Base-by-base conservation (phyloP, 1,284 basidiomycete species). In the Cerrena zonata region DNA sequence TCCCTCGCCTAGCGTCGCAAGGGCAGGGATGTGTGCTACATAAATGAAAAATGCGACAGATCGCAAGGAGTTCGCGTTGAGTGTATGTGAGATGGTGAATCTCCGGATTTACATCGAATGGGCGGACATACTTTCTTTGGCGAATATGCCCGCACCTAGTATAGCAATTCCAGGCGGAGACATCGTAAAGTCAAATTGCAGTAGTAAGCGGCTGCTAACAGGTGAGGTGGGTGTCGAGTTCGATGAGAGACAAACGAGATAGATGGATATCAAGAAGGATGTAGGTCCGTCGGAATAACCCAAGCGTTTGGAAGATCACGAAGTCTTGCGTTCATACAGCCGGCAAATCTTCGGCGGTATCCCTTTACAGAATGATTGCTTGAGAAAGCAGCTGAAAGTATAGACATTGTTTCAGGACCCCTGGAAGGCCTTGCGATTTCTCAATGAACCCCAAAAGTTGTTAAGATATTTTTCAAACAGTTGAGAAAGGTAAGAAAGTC, bases 81-180 rank as follows among this genome's bases (percentile, higher is more conserved):
- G 19, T 27, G 38, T 15, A 24, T 21, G 25, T 4, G 42, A 27
- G 45, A 52, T 56, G 65, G 63, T 68, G 61, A 69, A 69, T 67
- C 59, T 58, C 69, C 65, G 64, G 66, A 56, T 44, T 36, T 60
- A 57, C 49, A 27, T 60, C 55, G 57, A 56, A 41, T 26, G 51
- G 19, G 42, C 37, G 38, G 46, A 56, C 75, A 45, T 57, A 83
- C 85, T 84, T 74, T 84, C 79, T 61, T 74, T 84, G 46, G 83
- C 82, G 59, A 88, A 88, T 47, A 89, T 76, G 21, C 86, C 86
- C 52, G 84, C 82, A 55, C 86, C 86, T 24, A 89, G 75, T 59
- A 88, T 77, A 25, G 85, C 86, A 51, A 84, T 47, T 19, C 60
- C 57, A 52, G 54, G 59, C 44, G 62, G 55, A 42, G 61, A 53